Conservation (phyloP, 208 protist genomes). For the Phytomonas sp. region DNA sequence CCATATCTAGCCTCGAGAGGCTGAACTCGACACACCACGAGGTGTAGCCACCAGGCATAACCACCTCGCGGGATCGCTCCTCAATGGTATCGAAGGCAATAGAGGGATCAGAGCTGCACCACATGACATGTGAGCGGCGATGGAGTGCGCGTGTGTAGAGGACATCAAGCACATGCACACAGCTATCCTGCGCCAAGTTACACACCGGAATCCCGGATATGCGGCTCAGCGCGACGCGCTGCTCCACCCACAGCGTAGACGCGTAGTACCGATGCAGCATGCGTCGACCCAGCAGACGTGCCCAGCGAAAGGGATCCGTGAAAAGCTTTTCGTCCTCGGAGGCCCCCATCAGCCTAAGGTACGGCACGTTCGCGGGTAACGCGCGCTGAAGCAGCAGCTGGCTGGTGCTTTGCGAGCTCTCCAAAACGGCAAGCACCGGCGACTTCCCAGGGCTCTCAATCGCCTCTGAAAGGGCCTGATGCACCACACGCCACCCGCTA, state of each 20-base stretch:
- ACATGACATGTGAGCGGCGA: slow-evolving; percentile 65
- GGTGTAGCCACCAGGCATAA: slow-evolving; percentile 70
- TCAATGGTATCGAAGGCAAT: slow-evolving; percentile 74
- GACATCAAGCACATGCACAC: slow-evolving; percentile 77
- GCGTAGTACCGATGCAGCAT: slow-evolving; percentile 79
- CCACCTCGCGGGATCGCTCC: slow-evolving; percentile 68
- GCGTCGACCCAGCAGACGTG: slow-evolving; percentile 44
- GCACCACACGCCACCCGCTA: slow-evolving; percentile 55
- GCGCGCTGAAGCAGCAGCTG: slow-evolving; percentile 61
- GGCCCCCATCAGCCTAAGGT: slow-evolving; percentile 70
- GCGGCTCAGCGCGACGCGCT: slow-evolving; percentile 73
- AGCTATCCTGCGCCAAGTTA: slow-evolving; percentile 82
- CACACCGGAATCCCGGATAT: slow-evolving; percentile 74
- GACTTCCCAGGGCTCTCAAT: slow-evolving; percentile 23
- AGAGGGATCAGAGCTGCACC: slow-evolving; percentile 55
- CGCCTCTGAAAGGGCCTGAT: slow-evolving; percentile 37
- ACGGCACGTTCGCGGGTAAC: slow-evolving; percentile 45
- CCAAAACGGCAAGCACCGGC: slow-evolving; percentile 65
- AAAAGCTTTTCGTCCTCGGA: slow-evolving; percentile 78
- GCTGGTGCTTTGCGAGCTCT: slow-evolving; percentile 47
- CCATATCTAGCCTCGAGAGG: slow-evolving; percentile 79
- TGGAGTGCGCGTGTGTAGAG: slow-evolving; percentile 75
- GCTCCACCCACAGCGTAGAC: slow-evolving; percentile 72
- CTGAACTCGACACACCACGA: slow-evolving; percentile 84
- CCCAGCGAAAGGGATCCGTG: slow-evolving; percentile 81